Evolutionary conservation across 129 eudicot genomes (phyloP).

Genomic region (Arctium lappa): DNA sequence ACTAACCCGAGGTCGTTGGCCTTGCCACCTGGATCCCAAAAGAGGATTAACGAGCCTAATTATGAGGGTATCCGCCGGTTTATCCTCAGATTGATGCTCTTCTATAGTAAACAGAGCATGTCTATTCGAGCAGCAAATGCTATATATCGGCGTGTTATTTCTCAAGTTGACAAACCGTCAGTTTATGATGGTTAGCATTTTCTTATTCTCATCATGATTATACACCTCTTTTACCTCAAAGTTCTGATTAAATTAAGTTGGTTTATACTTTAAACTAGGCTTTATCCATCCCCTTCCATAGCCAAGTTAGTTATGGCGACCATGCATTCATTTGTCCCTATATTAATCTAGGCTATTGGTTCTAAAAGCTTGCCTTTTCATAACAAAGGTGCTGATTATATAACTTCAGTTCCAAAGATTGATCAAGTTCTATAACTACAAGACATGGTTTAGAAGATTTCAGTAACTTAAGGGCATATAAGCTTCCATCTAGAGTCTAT

Average conservation of each 20-base stretch:
- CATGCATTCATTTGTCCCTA: background rate
- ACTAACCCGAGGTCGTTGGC: constrained; percentile 37
- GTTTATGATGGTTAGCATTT: constrained; percentile 76
- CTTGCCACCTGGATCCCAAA: constrained; percentile 36
- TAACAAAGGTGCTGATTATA: too few species aligned
- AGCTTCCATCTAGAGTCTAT: too few species aligned
- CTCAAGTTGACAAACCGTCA: constrained; percentile 79
- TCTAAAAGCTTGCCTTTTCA: too few species aligned
- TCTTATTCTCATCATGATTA: background rate
- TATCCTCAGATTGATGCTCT: constrained; percentile 66
- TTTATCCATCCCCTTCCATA: background rate
- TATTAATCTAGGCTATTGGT: too few species aligned
- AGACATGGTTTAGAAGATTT: background rate
- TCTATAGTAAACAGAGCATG: constrained; percentile 85
- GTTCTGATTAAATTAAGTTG: background rate
- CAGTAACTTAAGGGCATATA: too few species aligned
- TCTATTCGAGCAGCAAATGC: constrained; percentile 78
- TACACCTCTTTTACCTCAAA: background rate
- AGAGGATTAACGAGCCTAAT: constrained; percentile 37
- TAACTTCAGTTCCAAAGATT: too few species aligned
- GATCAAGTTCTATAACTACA: background rate
- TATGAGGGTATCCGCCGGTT: constrained; percentile 67
- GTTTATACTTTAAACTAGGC: background rate
- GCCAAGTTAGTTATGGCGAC: too few species aligned
- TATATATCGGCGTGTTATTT: constrained; percentile 59